Evolutionary conservation across 192 early-diverging fungal species (phyloP), one percentile per base, ranked within the genome.

Genomic region (Geranomyces michiganensis): DNA sequence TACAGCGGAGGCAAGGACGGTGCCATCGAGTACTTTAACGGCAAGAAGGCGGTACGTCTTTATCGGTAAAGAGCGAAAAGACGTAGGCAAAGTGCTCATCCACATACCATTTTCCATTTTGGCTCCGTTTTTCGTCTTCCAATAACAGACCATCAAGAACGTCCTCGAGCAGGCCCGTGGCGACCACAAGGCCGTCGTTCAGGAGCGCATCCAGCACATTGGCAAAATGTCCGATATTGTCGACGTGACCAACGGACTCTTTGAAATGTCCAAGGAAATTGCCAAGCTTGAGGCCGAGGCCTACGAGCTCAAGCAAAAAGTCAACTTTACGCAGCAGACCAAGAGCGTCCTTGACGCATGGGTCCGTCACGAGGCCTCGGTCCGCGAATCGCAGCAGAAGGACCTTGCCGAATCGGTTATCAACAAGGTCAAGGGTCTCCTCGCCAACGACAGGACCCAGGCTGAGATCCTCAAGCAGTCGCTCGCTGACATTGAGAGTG

Each of bases 301-400:
- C 51, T 98, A 93, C 76, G 90, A 93, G 82, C 85, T 97, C 55
- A 94, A 98, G 91, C 96, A 98, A 79, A 89, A 89, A 71, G 90
- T 90, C 29, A 83, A 87, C 61, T 85, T 93, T 74, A 87, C 89
- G 65, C 21, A 76, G 30, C 95, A 98, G 81, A 87, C 93, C 74
- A 96, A 96, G 89, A 58, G 81, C 21, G 89, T 92, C 61, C 85
- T 98, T 24, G 96, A 98, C 84, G 91, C 92, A 43, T 98, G 96
- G 96, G 95, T 96, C 46, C 95, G 96, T 72, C 93, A 98, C 76
- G 96, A 98, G 83, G 86, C 90, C 68, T 84, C 83, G 29, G 88
- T 98, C 65, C 94, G 96, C 81, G 96, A 96, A 79, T 88, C 84
- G 66, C 91, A 95, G 87, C 96, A 98, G 85, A 91, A 90, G 87